Evolutionary conservation across 495 filamentous ascomycete genomes (phyloP).

Genomic region (Lasiosphaeria hispida): DNA sequence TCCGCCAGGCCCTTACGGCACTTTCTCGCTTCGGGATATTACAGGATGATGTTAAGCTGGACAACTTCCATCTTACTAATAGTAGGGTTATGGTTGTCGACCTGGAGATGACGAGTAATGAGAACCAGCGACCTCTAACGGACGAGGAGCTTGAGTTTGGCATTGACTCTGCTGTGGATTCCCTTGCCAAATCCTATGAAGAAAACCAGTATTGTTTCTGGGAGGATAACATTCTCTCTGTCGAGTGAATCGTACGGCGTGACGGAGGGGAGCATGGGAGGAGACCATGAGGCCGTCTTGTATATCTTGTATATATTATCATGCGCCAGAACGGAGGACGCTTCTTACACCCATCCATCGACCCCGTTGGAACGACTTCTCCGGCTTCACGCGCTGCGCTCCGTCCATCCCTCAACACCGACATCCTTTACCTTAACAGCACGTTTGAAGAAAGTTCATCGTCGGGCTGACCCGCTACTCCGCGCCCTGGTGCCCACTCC

Average conservation of each 20-base stretch:
- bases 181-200: conserved; percentile 11
- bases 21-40: conserved; percentile 9
- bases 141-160: conserved; percentile 13
- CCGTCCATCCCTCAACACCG: too few species aligned
- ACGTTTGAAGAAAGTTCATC: too few species aligned
- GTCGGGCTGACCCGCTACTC: too few species aligned
- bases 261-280: not conserved
- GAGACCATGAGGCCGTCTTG: too few species aligned
- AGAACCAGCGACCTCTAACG: conserved; percentile 10
- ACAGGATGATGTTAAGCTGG: conserved; percentile 15
- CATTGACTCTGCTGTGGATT: conserved; percentile 10
- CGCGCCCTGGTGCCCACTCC: too few species aligned
- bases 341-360: too few species aligned
- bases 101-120: conserved; percentile 9
- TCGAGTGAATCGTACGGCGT: conserved; percentile 5
- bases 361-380: too few species aligned
- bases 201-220: conserved; percentile 18
- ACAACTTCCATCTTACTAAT: conserved; percentile 9
- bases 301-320: too few species aligned
- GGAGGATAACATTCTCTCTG: conserved; percentile 16
- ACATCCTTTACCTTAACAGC: too few species aligned
- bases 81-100: conserved; percentile 13
- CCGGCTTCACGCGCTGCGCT: too few species aligned
- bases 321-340: too few species aligned
- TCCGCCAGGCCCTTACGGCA: conserved; percentile 8